Evolutionary conservation across 495 filamentous ascomycete genomes (phyloP), one percentile per base, ranked within the genome.

Genomic region (Aspergillus mulundensis): DNA sequence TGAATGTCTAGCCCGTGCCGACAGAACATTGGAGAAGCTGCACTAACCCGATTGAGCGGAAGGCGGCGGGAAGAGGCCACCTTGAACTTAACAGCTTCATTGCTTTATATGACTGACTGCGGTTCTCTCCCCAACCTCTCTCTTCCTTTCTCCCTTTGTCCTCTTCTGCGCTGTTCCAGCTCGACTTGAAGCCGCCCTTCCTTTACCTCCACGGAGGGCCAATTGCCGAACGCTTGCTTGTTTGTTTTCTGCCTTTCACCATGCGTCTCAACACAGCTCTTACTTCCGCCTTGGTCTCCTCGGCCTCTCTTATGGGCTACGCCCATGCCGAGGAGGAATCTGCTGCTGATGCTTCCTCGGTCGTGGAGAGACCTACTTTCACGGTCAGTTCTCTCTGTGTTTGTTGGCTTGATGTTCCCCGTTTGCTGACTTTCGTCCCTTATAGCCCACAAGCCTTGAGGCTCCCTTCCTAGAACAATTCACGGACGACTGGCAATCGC

Each of bases 401-500:
- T 14, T 30, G 46, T 45, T 44, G 50, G 46, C 46, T 48, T 51
- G 47, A 38, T 50, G 56, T 56, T 53, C 23, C 57, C 48, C 25
- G 47, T 36, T 61, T 64, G 63, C 69, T 70, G 48, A 63, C 47
- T 48, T 36, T n/a, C 32, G 40, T 54, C 15, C 46, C 46, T 40
- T 39, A 12, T 63, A 97, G 93, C 93, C 95, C 48, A 86, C 89
- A 49, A 79, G 79, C 53, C 75, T 97, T 66, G 89, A 97, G 74
- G 95, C 88, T 57, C 89, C 91, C 39, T 97, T 99, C 85, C 75
- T 97, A 54, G 95, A 99, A 77, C 95, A 99, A 73, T 99, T 99
- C 81, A 95, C 89, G 72, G 85, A 91, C 56, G 93, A 88, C 75
- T 97, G 94, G 93, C 84, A 96, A 50, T 77, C 79, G 44, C 79